phyloP scores from a whole-genome alignment of 495 filamentous ascomycete genomes.

The Aspergillus affinis region DNA sequence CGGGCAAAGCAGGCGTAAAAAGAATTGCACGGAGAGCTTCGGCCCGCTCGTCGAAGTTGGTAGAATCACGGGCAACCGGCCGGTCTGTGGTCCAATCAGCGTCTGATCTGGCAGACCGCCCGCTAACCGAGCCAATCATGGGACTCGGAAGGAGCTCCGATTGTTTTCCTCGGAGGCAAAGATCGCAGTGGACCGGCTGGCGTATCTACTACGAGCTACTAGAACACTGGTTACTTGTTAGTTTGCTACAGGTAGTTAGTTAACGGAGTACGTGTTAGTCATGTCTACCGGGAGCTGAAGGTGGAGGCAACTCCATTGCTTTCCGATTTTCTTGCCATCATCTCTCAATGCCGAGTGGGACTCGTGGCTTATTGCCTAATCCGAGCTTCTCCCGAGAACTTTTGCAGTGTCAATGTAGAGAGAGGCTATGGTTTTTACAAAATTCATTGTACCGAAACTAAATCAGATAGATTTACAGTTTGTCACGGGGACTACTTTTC shows the following conservation, averaged over 20 bases:
- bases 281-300: too few species aligned
- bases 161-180: not conserved
- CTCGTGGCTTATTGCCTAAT: not conserved
- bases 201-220: too few species aligned
- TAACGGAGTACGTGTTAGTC: too few species aligned
- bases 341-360: not conserved
- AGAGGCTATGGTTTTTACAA: too few species aligned
- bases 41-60: constrained; percentile 41
- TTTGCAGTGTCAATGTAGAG: not conserved
- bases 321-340: not conserved
- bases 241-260: too few species aligned
- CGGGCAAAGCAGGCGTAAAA: constrained; percentile 42
- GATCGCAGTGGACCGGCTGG: not conserved
- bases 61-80: constrained; percentile 34
- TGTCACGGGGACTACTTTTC: too few species aligned
- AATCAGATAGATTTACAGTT: too few species aligned
- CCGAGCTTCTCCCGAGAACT: not conserved
- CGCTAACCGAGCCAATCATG: constrained; percentile 25
- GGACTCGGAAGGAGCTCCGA: not conserved
- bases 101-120: constrained; percentile 15
- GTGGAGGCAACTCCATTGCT: too few species aligned
- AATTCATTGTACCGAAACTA: too few species aligned
- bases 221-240: too few species aligned
- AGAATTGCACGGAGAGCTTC: constrained; percentile 52
- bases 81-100: constrained; percentile 10